Conservation (phyloP, 352 stramenopile species). For the Globisporangium rhizosaccharum region DNA sequence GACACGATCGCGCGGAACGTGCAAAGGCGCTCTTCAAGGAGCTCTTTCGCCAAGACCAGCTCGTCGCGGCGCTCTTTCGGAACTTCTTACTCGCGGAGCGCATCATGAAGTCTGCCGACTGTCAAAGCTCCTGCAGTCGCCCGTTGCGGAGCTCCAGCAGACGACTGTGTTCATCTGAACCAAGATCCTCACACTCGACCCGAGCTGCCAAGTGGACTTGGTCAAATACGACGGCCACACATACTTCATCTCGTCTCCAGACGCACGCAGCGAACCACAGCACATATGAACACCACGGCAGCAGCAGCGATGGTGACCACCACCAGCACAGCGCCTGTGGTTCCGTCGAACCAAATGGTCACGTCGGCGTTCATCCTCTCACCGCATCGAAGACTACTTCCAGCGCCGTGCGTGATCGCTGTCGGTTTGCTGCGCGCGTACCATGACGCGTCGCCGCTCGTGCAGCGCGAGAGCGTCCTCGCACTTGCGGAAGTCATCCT, state of each 20-base stretch:
- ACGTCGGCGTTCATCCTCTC: conserved; percentile 95
- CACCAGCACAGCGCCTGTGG: conserved; percentile 19
- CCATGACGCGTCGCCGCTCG: conserved; percentile 77
- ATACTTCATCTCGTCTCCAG: conserved; percentile 93
- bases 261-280: conserved; percentile 17
- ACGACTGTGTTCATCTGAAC: conserved; percentile 92
- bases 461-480: conserved; percentile 79
- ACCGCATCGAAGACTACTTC: conserved; percentile 60
- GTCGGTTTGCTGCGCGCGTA: conserved; percentile 62
- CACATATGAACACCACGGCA: conserved; percentile 1
- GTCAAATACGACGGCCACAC: conserved; percentile 94
- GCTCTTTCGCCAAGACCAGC: conserved; percentile 98
- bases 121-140: conserved; percentile 95
- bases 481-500: conserved; percentile 81
- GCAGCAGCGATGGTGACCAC: background rate
- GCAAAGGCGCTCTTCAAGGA: conserved; percentile 95
- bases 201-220: conserved; percentile 94
- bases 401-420: conserved; percentile 48
- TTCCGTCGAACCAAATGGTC: conserved; percentile 90
- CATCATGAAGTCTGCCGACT: conserved; percentile 93
- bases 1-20: conserved; percentile 99
- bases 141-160: conserved; percentile 93
- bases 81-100: conserved; percentile 98
- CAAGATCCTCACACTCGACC: conserved; percentile 96
- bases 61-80: conserved; percentile 97